Percentiles rank a stretch among this genome's conserved stretches.
Conservation (phyloP, 306 rosid species). For the Gastrolobium villosum region DNA sequence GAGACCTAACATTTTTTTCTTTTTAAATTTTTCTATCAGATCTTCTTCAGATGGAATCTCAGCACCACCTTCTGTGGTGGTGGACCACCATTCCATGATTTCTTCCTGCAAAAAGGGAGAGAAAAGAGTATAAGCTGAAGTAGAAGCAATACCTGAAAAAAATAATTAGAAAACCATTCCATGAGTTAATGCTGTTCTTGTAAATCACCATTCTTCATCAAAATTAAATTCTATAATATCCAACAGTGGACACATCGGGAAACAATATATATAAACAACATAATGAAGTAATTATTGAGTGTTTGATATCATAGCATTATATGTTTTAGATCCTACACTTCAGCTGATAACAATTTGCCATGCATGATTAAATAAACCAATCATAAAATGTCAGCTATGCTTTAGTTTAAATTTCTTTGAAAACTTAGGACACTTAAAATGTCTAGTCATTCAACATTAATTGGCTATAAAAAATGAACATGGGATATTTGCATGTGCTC, state of each 20-base stretch:
- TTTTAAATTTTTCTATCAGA: slow-evolving; percentile 60
- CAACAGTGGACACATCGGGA: background rate
- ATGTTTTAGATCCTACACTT: slow-evolving; percentile 23
- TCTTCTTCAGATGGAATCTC: slow-evolving; percentile 69
- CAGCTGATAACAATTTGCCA: background rate
- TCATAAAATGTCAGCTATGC: background rate
- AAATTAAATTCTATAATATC: slow-evolving; percentile 14
- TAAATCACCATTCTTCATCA: slow-evolving; percentile 12
- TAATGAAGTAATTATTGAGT: background rate
- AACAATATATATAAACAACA: background rate
- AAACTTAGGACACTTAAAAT: background rate
- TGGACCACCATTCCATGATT: slow-evolving; percentile 89
- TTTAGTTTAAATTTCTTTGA: background rate
- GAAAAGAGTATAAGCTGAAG: slow-evolving; percentile 27
- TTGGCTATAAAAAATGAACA: background rate
- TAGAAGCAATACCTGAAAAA: slow-evolving; percentile 5
- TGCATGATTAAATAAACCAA: background rate
- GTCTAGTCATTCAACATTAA: background rate
- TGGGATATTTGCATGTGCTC: background rate
- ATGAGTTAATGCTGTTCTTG: background rate
- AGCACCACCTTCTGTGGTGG: slow-evolving; percentile 56
- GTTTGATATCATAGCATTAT: background rate
- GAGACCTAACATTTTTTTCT: slow-evolving; percentile 69
- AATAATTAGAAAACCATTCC: background rate
- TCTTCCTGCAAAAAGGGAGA: slow-evolving; percentile 73